A percentile compares a stretch with the other conserved stretches of the same genome.
Conservation (phyloP, 768 basidiomycete genomes). For the Leccinum subgranulosum region DNA sequence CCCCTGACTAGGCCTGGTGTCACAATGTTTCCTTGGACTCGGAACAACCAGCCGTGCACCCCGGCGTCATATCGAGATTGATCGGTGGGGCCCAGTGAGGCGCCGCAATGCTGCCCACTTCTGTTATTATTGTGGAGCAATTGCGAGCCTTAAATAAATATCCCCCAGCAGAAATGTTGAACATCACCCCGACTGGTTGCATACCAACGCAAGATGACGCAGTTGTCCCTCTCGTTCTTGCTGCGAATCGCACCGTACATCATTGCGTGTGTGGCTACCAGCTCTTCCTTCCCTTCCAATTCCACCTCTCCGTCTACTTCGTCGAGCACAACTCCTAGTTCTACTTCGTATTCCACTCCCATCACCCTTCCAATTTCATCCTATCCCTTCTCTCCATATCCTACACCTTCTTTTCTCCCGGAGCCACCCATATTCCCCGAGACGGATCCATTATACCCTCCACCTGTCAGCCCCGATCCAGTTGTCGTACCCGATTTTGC, state of each 20-base stretch:
- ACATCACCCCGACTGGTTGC: background rate
- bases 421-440: conserved; percentile 51
- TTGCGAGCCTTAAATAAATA: conserved; percentile 4
- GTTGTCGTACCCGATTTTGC: conserved; percentile 44
- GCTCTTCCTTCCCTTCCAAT: background rate
- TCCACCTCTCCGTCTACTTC: background rate
- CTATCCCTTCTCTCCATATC: conserved; percentile 56
- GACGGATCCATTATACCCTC: conserved; percentile 55
- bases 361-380: conserved; percentile 38
- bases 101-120: background rate
- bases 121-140: background rate
- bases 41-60: too few relatives aligned
- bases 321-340: conserved; percentile 1
- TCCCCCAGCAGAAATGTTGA: background rate
- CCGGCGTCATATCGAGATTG: too few relatives aligned
- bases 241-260: conserved; percentile 10
- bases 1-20: too few relatives aligned
- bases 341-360: background rate
- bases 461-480: conserved; percentile 43
- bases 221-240: conserved; percentile 10
- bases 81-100: background rate
- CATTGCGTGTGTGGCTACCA: background rate
- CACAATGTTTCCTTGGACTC: too few relatives aligned
- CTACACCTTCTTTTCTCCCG: conserved; percentile 54
- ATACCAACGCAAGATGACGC: conserved; percentile 13